Percentiles rank a stretch among this genome's conserved stretches.
phyloP scores from a whole-genome alignment of 208 protist genomes.

The Trypanosomatidae sp. region DNA sequence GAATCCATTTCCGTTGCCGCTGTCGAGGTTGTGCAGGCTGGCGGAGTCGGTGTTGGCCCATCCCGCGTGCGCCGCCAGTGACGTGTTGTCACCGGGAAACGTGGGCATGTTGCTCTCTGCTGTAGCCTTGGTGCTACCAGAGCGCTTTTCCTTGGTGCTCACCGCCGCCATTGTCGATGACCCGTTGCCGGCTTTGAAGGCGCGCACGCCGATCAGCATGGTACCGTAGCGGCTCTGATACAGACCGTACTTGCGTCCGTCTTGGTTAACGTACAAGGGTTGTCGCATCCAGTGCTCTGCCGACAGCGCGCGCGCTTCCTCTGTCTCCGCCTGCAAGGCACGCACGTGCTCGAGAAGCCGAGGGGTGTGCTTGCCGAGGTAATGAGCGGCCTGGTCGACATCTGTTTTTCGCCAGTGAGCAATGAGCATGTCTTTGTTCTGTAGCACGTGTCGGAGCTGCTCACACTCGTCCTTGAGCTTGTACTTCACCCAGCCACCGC shows the following conservation, averaged over 20 bases:
- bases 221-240: conserved; percentile 57
- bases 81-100: not conserved
- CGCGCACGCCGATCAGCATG: conserved; percentile 78
- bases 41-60: conserved; percentile 1
- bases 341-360: conserved; percentile 61
- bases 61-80: not conserved
- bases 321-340: conserved; percentile 61
- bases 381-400: conserved; percentile 30
- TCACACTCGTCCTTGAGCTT: conserved; percentile 88
- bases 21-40: conserved; percentile 5
- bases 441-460: conserved; percentile 67
- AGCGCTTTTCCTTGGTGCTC: not conserved
- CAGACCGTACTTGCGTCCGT: conserved; percentile 70
- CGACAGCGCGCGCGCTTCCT: conserved; percentile 52
- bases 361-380: conserved; percentile 53
- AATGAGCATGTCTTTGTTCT: conserved; percentile 80
- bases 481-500: conserved; percentile 77
- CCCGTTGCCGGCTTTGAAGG: conserved; percentile 4
- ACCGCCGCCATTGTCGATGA: not conserved
- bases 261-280: conserved; percentile 50
- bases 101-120: not conserved
- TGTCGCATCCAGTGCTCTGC: conserved; percentile 34
- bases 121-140: not conserved
- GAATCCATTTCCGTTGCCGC: not conserved
- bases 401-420: conserved; percentile 57